Evolutionary conservation across 768 basidiomycete genomes (phyloP).

Genomic region (Piloderma croceum): DNA sequence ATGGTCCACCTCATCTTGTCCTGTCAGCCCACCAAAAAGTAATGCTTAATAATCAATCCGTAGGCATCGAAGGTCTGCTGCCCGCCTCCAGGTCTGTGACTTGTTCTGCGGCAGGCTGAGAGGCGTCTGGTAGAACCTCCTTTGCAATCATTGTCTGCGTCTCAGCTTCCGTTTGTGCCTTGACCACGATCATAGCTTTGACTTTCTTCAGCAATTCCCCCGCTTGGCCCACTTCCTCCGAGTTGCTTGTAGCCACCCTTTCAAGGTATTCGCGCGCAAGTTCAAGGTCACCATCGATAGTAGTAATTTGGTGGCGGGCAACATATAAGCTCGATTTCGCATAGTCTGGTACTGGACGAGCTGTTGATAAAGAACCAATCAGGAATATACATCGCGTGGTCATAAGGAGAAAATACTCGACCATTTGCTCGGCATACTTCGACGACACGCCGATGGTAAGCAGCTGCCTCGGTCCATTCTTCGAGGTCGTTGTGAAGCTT

Average conservation of each 20-base stretch:
- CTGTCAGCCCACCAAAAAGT: too few species aligned
- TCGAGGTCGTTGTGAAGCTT: slow-evolving; percentile 61
- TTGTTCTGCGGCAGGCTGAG: too few species aligned
- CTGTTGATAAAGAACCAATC: slow-evolving; percentile 33
- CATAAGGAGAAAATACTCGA: slow-evolving; percentile 26
- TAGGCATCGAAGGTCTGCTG: too few species aligned
- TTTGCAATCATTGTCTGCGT: too few species aligned
- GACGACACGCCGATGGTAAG: slow-evolving; percentile 77
- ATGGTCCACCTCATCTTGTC: too few species aligned
- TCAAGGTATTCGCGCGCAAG: slow-evolving; percentile 73
- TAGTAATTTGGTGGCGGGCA: slow-evolving; percentile 69
- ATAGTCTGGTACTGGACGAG: slow-evolving; percentile 69
- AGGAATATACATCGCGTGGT: slow-evolving; percentile 10
- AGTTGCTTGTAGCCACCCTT: slow-evolving; percentile 70
- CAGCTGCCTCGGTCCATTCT: slow-evolving; percentile 62
- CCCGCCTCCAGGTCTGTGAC: too few species aligned
- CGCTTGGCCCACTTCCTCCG: slow-evolving; percentile 73
- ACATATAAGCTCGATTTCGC: slow-evolving; percentile 81
- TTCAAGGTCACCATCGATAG: slow-evolving; percentile 55
- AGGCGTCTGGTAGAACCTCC: too few species aligned
- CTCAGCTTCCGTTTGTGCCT: slow-evolving; percentile 6
- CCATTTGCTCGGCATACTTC: slow-evolving; percentile 64
- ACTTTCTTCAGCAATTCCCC: slow-evolving; percentile 63
- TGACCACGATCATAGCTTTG: slow-evolving; percentile 29
- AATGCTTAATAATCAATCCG: too few species aligned